These are phyloP conservation scores for Giardia muris DNA, from an alignment of 208 protist species.

Conservation along the genomic window DNA sequence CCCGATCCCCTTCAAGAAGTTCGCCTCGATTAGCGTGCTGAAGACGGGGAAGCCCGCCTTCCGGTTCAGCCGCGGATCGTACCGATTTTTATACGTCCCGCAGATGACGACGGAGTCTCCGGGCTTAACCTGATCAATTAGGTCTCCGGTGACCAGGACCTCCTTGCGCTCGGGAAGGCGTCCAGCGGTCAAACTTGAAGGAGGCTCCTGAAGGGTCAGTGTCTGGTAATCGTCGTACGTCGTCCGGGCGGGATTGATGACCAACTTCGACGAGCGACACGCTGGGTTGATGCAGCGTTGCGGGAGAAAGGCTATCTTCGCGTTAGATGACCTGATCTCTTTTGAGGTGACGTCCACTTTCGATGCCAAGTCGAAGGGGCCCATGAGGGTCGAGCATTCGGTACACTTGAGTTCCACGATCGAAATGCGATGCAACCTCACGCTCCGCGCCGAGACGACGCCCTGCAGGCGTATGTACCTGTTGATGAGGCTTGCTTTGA, in stretches of 20 bases:
- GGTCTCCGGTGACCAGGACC: constrained; percentile 8
- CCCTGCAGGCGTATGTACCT: neutral
- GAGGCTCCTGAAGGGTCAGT: constrained; percentile 7
- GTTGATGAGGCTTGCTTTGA: neutral
- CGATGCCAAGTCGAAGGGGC: neutral
- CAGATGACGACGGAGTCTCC: neutral
- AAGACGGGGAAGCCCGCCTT: constrained; percentile 46
- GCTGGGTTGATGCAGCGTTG: neutral
- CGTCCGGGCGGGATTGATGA: neutral
- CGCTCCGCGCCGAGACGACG: neutral
- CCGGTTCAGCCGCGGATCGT: neutral
- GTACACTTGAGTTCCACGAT: neutral
- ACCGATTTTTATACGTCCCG: neutral
- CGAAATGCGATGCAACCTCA: neutral
- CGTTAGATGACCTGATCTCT: neutral
- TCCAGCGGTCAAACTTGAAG: neutral
- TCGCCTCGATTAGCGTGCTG: constrained; percentile 19
- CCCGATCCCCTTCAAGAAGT: neutral
- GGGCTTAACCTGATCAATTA: constrained; percentile 1
- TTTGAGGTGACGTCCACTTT: neutral
- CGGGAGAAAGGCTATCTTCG: neutral
- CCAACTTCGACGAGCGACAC: neutral
- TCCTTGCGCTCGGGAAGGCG: neutral
- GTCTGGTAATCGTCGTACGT: neutral
- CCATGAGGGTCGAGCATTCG: neutral